Percentiles rank a stretch among this genome's conserved stretches.
Conservation (phyloP, 352 stramenopile species). For the Achlya hypogyna region DNA sequence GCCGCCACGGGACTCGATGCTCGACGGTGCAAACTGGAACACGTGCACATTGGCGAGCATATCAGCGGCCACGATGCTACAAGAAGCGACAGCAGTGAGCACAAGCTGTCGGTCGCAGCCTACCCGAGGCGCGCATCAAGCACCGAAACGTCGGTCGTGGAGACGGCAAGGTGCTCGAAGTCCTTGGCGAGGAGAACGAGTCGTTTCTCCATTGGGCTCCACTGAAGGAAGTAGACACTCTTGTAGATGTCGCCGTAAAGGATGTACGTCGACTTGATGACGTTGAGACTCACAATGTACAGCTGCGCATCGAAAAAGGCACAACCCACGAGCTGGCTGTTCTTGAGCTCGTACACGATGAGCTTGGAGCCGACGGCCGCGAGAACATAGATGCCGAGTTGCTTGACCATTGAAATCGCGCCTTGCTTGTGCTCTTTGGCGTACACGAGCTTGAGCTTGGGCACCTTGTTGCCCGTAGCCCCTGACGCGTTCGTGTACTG, state of each 20-base stretch:
- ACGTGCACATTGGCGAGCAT: constrained; percentile 83
- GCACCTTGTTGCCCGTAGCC: constrained; percentile 62
- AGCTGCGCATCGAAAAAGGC: constrained; percentile 84
- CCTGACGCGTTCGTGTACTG: constrained; percentile 77
- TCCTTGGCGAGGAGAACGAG: constrained; percentile 78
- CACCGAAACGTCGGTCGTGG: constrained; percentile 72
- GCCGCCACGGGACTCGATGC: constrained; percentile 76
- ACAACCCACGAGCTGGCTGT: constrained; percentile 73
- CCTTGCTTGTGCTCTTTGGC: constrained; percentile 82
- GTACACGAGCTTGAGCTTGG: constrained; percentile 71
- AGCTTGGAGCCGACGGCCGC: constrained; percentile 78
- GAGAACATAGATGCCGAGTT: constrained; percentile 76
- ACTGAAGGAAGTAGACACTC: constrained; percentile 80
- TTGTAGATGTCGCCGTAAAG: constrained; percentile 85
- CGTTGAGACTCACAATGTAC: constrained; percentile 75
- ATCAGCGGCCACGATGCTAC: constrained; percentile 53
- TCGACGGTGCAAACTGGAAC: constrained; percentile 75
- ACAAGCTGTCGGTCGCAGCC: background rate
- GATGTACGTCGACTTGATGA: constrained; percentile 74
- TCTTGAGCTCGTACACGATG: constrained; percentile 86
- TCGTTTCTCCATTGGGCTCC: constrained; percentile 74
- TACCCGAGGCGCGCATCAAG: constrained; percentile 62
- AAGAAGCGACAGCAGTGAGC: background rate
- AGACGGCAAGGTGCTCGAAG: constrained; percentile 71
- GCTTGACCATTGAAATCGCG: constrained; percentile 62